These are phyloP conservation scores for Aquilaria agallochum DNA, from an alignment of 441 rosid genomes.

Conservation along the genomic window DNA sequence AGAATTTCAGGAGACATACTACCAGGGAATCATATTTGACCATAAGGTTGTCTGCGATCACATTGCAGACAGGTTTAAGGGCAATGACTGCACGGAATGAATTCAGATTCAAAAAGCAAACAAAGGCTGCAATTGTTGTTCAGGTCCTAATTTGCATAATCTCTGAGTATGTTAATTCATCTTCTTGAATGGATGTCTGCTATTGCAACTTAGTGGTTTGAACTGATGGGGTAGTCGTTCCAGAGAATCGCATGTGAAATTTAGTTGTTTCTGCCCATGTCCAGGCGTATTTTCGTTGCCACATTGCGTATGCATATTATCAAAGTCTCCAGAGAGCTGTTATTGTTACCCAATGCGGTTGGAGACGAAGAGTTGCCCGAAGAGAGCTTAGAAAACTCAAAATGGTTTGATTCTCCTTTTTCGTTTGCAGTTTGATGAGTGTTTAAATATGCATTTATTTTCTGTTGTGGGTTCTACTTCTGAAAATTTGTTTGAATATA, in stretches of 20 bases:
- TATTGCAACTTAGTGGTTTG: background rate
- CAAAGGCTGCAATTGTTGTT: conserved; percentile 48
- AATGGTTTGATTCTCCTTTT: conserved; percentile 41
- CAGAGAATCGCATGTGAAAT: conserved; percentile 7
- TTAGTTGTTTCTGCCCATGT: conserved; percentile 7
- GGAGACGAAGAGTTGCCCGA: conserved; percentile 87
- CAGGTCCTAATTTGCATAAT: conserved; percentile 33
- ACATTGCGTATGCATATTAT: conserved; percentile 56
- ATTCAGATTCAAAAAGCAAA: conserved; percentile 51
- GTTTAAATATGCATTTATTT: conserved; percentile 2
- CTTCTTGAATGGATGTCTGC: background rate
- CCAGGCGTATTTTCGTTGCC: conserved; percentile 67
- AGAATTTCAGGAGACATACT: conserved; percentile 41
- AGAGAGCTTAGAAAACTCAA: conserved; percentile 69
- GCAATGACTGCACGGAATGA: conserved; percentile 66
- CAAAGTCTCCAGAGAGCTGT: conserved; percentile 66
- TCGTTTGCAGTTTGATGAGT: background rate
- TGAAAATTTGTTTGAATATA: conserved; percentile 23
- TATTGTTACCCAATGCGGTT: conserved; percentile 68
- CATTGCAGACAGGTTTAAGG: conserved; percentile 59
- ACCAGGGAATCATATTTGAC: conserved; percentile 40
- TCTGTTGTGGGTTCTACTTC: conserved; percentile 11
- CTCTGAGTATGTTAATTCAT: background rate
- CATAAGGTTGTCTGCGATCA: conserved; percentile 38
- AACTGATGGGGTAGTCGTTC: background rate